These are phyloP conservation scores for Blastosporella zonata DNA, from an alignment of 1,284 basidiomycete species.

Conservation along the genomic window DNA sequence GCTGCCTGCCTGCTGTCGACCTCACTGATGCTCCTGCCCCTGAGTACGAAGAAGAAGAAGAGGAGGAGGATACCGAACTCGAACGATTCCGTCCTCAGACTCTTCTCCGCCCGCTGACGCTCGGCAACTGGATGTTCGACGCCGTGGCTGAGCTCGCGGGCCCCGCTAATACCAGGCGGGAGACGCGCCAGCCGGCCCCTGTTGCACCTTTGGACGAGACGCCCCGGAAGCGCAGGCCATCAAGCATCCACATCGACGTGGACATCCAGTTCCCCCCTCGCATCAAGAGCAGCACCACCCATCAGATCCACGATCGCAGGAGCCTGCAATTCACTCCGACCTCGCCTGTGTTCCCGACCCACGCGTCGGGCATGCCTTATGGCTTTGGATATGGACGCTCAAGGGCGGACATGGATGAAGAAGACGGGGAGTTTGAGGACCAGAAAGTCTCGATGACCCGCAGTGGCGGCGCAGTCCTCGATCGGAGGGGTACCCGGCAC, in stretches of 20 bases:
- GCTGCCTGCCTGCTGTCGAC: conserved; percentile 42
- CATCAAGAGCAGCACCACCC: conserved; percentile 22
- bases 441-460: conserved; percentile 42
- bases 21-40: conserved; percentile 26
- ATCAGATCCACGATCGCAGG: conserved; percentile 32
- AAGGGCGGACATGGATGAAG: conserved; percentile 12
- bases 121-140: conserved; percentile 79
- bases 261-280: conserved; percentile 14
- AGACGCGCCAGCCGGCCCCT: conserved; percentile 13
- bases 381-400: conserved; percentile 15
- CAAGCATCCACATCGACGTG: conserved; percentile 32
- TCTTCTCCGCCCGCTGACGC: conserved; percentile 30
- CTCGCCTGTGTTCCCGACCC: conserved; percentile 40
- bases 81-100: conserved; percentile 35
- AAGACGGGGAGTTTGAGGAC: conserved; percentile 39
- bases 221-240: conserved; percentile 28
- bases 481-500: conserved; percentile 26
- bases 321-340: conserved; percentile 66
- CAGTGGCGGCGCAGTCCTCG: conserved; percentile 26
- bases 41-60: conserved; percentile 16
- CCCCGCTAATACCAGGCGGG: conserved; percentile 12
- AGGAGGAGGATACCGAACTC: conserved; percentile 16
- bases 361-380: conserved; percentile 12
- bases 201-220: not conserved
- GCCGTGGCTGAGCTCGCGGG: conserved; percentile 64